phyloP scores from a whole-genome alignment of 2,329 filamentous ascomycete genomes.

The Triangularia setosa region DNA sequence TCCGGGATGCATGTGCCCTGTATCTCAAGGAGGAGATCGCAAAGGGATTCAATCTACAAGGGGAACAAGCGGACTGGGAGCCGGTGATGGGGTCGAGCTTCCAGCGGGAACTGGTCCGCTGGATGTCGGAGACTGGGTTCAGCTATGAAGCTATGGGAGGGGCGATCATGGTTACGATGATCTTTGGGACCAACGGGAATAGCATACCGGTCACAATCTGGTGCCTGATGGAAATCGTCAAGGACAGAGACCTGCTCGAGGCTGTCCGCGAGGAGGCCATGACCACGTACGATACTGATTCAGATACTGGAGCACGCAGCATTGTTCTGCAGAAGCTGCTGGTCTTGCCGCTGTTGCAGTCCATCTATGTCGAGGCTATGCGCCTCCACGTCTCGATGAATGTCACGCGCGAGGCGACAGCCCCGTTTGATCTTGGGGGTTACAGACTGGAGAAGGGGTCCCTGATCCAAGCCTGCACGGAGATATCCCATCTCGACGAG shows the following conservation, averaged over 20 bases:
- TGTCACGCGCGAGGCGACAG: conserved; percentile 16
- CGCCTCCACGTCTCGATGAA: conserved; percentile 24
- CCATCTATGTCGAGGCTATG: conserved; percentile 24
- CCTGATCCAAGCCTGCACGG: conserved; percentile 20
- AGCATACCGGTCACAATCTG: conserved; percentile 24
- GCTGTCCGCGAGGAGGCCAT: conserved; percentile 15
- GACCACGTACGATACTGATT: background rate
- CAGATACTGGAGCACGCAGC: background rate
- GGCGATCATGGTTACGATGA: background rate
- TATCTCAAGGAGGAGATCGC: background rate
- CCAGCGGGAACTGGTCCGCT: background rate
- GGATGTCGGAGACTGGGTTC: background rate
- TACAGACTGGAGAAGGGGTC: conserved; percentile 14
- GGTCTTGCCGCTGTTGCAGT: conserved; percentile 24
- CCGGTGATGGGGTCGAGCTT: background rate
- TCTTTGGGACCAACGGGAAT: conserved; percentile 19
- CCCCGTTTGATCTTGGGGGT: conserved; percentile 15
- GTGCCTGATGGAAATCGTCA: conserved; percentile 23
- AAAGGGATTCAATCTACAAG: background rate
- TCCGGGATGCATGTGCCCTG: background rate
- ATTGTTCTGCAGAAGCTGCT: conserved; percentile 18
- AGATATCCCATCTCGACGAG: conserved; percentile 29
- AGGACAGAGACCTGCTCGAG: conserved; percentile 15
- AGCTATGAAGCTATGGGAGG: background rate
- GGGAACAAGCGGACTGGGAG: background rate